A percentile compares a stretch with the other conserved stretches of the same genome.
Evolutionary conservation across 164 flowering plant species (phyloP).

Genomic region (Chimonanthus praecox): DNA sequence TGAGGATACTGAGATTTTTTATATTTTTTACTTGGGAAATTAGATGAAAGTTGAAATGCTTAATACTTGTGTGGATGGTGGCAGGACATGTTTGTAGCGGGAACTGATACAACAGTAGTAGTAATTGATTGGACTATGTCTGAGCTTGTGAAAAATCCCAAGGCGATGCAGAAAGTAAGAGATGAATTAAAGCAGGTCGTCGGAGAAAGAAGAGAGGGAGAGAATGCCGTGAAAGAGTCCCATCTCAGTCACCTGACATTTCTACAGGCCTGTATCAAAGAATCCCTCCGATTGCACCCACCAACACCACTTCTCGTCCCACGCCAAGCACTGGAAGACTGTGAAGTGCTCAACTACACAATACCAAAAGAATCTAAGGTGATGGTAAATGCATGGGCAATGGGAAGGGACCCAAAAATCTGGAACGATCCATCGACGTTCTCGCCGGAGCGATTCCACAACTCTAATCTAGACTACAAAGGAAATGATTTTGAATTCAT

Average conservation of each 20-base stretch:
- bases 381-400: slow-evolving; percentile 23
- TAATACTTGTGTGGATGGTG: too few relatives aligned
- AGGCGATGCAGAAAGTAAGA: background rate
- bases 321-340: slow-evolving; percentile 12
- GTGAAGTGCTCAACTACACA: slow-evolving; percentile 17
- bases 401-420: slow-evolving; percentile 18
- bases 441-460: slow-evolving; percentile 22
- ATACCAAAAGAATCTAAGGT: slow-evolving; percentile 23
- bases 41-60: background rate
- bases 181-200: slow-evolving; percentile 6
- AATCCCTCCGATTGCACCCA: slow-evolving; percentile 17
- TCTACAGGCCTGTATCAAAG: slow-evolving; percentile 12
- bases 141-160: slow-evolving; percentile 16
- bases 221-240: slow-evolving; percentile 14
- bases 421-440: slow-evolving; percentile 24
- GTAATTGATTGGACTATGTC: slow-evolving; percentile 24
- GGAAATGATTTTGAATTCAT: slow-evolving; percentile 25
- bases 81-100: slow-evolving; percentile 18
- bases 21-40: too few relatives aligned
- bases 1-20: too few relatives aligned
- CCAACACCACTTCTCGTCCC: slow-evolving; percentile 24
- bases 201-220: background rate
- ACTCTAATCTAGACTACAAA: slow-evolving; percentile 15
- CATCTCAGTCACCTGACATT: slow-evolving; percentile 12
- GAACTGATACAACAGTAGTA: background rate